A percentile compares a stretch with the other conserved stretches of the same genome.
phyloP scores from a whole-genome alignment of 495 filamentous ascomycete species.

The Penicillium lividum region DNA sequence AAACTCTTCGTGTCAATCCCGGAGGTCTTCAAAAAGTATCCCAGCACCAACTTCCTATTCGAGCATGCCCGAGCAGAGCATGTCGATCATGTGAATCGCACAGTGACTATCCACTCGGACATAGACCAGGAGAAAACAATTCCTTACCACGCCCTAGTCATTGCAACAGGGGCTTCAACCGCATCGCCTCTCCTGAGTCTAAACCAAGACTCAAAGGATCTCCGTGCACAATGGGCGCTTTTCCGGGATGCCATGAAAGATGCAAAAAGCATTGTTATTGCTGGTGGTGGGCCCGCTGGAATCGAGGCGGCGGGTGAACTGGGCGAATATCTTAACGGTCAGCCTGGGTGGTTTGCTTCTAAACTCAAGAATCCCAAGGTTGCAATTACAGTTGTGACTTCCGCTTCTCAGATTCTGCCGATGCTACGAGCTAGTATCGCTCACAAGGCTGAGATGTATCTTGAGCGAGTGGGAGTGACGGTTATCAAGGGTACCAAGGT shows the following conservation, averaged over 20 bases:
- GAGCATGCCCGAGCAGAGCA: slow-evolving; percentile 37
- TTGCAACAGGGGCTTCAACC: slow-evolving; percentile 42
- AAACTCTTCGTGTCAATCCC: slow-evolving; percentile 51
- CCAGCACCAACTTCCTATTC: slow-evolving; percentile 31
- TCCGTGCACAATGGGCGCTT: slow-evolving; percentile 27
- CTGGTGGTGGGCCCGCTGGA: slow-evolving; percentile 40
- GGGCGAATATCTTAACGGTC: slow-evolving; percentile 50
- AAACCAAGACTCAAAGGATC: slow-evolving; percentile 5
- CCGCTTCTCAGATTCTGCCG: slow-evolving; percentile 46
- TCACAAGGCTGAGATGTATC: slow-evolving; percentile 39
- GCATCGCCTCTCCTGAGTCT: slow-evolving; percentile 33
- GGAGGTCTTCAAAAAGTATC: slow-evolving; percentile 43
- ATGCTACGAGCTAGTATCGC: slow-evolving; percentile 37
- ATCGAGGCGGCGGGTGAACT: slow-evolving; percentile 56
- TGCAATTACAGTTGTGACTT: slow-evolving; percentile 45
- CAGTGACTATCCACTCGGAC: slow-evolving; percentile 24
- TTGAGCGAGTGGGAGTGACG: slow-evolving; percentile 45
- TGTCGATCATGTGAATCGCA: slow-evolving; percentile 33
- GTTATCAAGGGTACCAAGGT: slow-evolving; percentile 42
- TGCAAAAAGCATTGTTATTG: slow-evolving; percentile 47
- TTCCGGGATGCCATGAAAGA: slow-evolving; percentile 42
- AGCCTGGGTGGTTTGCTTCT: slow-evolving; percentile 27
- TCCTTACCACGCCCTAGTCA: slow-evolving; percentile 44
- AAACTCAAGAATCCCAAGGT: slow-evolving; percentile 37
- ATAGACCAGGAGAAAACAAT: slow-evolving; percentile 18